phyloP scores from a whole-genome alignment of 2,329 filamentous ascomycete species.

The Exophiala mesophila region DNA sequence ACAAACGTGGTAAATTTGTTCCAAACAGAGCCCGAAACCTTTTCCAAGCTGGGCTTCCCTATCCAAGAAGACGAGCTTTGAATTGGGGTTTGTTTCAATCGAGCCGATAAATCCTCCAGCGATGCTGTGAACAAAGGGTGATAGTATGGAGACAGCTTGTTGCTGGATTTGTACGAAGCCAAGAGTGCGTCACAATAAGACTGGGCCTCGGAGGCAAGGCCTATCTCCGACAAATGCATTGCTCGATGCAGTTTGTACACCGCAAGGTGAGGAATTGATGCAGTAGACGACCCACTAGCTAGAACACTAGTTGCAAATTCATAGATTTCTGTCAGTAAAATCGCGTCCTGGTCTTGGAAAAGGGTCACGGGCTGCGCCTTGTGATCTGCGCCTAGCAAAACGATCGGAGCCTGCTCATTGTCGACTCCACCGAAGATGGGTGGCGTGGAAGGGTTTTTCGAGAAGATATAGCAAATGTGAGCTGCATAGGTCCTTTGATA shows the following conservation, averaged over 20 bases:
- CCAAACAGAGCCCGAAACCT: slow-evolving; percentile 85
- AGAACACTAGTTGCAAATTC: slow-evolving; percentile 80
- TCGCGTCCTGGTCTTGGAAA: slow-evolving; percentile 72
- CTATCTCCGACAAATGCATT: slow-evolving; percentile 74
- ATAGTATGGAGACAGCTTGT: slow-evolving; percentile 81
- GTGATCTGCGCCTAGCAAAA: slow-evolving; percentile 82
- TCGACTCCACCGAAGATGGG: slow-evolving; percentile 77
- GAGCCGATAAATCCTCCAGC: slow-evolving; percentile 76
- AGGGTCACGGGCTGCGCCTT: slow-evolving; percentile 65
- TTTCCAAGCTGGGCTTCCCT: slow-evolving; percentile 90
- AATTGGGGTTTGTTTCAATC: slow-evolving; percentile 79
- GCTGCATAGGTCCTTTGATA: slow-evolving; percentile 89
- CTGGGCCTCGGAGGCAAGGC: slow-evolving; percentile 74
- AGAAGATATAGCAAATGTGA: slow-evolving; percentile 90
- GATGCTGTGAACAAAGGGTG: slow-evolving; percentile 67
- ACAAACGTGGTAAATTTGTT: slow-evolving; percentile 96
- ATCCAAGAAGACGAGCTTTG: slow-evolving; percentile 84
- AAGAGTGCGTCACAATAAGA: slow-evolving; percentile 86
- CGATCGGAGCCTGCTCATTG: slow-evolving; percentile 71
- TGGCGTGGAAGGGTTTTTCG: slow-evolving; percentile 48
- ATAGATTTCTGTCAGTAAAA: slow-evolving; percentile 94
- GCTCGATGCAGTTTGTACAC: slow-evolving; percentile 91
- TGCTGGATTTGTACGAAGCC: slow-evolving; percentile 70
- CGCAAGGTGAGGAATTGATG: slow-evolving; percentile 73
- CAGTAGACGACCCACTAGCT: slow-evolving; percentile 44